phyloP scores from a whole-genome alignment of 2,329 filamentous ascomycete genomes.

The Daldinia sp. region DNA sequence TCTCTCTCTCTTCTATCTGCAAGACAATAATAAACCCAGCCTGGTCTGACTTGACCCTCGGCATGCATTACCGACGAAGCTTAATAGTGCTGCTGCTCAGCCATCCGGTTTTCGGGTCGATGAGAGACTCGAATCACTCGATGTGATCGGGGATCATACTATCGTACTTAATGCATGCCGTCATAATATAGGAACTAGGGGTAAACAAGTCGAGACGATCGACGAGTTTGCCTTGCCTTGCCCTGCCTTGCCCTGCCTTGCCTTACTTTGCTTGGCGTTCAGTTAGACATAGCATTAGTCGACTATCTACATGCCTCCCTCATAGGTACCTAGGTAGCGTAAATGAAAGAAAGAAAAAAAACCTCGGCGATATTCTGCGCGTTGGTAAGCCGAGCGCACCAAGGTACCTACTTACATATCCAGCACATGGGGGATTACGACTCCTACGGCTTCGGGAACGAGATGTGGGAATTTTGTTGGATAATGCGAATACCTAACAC shows the following conservation, averaged over 20 bases:
- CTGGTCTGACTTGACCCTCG: slow-evolving; percentile 12
- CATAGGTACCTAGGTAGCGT: too few relatives aligned
- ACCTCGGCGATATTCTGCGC: not conserved
- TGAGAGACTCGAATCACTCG: not conserved
- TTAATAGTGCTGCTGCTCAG: slow-evolving; percentile 20
- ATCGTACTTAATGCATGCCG: slow-evolving; percentile 6
- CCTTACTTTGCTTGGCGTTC: slow-evolving; percentile 10
- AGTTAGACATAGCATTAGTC: slow-evolving; percentile 3
- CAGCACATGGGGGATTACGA: slow-evolving; percentile 13
- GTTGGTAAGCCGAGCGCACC: not conserved
- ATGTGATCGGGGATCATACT: not conserved
- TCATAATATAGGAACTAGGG: slow-evolving; percentile 23
- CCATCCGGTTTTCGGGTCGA: slow-evolving; percentile 20
- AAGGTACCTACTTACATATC: too few relatives aligned
- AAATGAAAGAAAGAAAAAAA: too few relatives aligned
- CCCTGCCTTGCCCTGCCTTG: too few relatives aligned
- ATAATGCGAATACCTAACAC: too few relatives aligned
- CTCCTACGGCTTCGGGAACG: slow-evolving; percentile 2
- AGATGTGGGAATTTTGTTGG: too few relatives aligned
- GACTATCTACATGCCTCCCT: too few relatives aligned
- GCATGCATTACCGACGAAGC: slow-evolving; percentile 27
- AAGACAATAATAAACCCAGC: too few relatives aligned
- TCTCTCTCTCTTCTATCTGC: slow-evolving; percentile 14
- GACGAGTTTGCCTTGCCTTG: too few relatives aligned
- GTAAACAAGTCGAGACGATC: slow-evolving; percentile 10